phyloP scores from a whole-genome alignment of 805 yeast species.

The Kodamaea lidongshanica region DNA sequence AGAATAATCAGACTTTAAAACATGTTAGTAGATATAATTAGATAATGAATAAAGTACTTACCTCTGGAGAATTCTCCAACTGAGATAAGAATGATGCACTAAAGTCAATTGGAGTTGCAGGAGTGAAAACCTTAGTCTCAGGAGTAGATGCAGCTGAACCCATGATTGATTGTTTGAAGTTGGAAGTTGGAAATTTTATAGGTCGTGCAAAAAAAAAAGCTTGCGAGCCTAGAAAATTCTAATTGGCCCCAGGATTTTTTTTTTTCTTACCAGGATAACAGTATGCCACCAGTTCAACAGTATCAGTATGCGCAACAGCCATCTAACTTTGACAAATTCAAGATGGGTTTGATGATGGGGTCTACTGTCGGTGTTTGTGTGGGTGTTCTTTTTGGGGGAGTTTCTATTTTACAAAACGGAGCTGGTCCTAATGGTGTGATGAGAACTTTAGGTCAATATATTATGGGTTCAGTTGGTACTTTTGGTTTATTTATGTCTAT shows the following conservation, averaged over 20 bases:
- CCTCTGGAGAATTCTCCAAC: conserved; percentile 55
- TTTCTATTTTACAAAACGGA: conserved; percentile 84
- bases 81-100: conserved; percentile 58
- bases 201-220: conserved; percentile 6
- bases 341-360: conserved; percentile 98
- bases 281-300: conserved; percentile 66
- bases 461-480: conserved; percentile 93
- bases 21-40: conserved; percentile 7
- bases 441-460: conserved; percentile 94
- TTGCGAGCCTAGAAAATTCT: conserved; percentile 1
- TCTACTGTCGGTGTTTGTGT: conserved; percentile 86
- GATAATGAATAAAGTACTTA: conserved; percentile 16
- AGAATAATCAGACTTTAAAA: conserved; percentile 51
- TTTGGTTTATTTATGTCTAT: conserved; percentile 95
- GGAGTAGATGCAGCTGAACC: conserved; percentile 58
- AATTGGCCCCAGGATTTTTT: conserved; percentile 8
- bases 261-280: background rate
- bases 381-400: conserved; percentile 91
- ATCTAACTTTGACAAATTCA: conserved; percentile 90
- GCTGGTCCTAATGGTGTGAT: conserved; percentile 98
- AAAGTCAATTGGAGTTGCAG: conserved; percentile 62
- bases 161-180: conserved; percentile 28
- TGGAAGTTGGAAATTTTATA: background rate
- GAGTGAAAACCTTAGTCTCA: conserved; percentile 60
- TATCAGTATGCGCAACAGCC: conserved; percentile 57